Conservation (phyloP, 148 eudicot genomes). For the Chenopodium quinoa region DNA sequence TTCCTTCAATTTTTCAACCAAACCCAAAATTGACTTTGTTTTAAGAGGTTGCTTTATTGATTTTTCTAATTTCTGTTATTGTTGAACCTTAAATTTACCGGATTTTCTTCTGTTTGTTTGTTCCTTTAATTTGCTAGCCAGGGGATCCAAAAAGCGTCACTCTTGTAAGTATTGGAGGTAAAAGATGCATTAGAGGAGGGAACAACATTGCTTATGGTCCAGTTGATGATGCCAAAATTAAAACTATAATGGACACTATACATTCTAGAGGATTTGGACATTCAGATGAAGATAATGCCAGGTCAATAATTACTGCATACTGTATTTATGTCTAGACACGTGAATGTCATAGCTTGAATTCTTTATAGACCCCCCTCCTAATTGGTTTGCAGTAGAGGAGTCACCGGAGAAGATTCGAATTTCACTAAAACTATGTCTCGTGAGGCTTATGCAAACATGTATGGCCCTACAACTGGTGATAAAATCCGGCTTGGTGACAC, state of each 20-base stretch:
- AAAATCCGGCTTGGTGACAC: slow-evolving; percentile 94
- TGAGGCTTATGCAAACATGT: slow-evolving; percentile 85
- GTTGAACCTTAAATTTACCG: neutral
- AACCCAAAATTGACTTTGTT: neutral
- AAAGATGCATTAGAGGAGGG: slow-evolving; percentile 76
- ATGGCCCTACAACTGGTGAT: slow-evolving; percentile 94
- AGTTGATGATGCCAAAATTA: slow-evolving; percentile 52
- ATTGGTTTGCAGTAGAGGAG: slow-evolving; percentile 51
- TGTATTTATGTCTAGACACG: slow-evolving; percentile 12
- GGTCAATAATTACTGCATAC: slow-evolving; percentile 38
- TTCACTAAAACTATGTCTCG: slow-evolving; percentile 54
- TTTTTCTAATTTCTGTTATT: neutral
- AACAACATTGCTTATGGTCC: slow-evolving; percentile 70
- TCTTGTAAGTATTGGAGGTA: slow-evolving; percentile 82
- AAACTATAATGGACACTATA: slow-evolving; percentile 51
- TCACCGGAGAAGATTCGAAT: slow-evolving; percentile 54
- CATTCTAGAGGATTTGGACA: slow-evolving; percentile 47
- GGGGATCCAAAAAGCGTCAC: slow-evolving; percentile 86
- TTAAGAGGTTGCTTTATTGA: neutral
- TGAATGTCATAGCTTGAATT: neutral
- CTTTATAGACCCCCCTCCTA: neutral
- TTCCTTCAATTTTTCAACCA: neutral
- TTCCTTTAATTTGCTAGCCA: slow-evolving; percentile 52
- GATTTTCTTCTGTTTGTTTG: neutral
- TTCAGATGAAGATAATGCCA: slow-evolving; percentile 58